Evolutionary conservation across 2,329 filamentous ascomycete species (phyloP), one percentile per base, ranked within the genome.

Genomic region (Pseudopyricularia javanii): DNA sequence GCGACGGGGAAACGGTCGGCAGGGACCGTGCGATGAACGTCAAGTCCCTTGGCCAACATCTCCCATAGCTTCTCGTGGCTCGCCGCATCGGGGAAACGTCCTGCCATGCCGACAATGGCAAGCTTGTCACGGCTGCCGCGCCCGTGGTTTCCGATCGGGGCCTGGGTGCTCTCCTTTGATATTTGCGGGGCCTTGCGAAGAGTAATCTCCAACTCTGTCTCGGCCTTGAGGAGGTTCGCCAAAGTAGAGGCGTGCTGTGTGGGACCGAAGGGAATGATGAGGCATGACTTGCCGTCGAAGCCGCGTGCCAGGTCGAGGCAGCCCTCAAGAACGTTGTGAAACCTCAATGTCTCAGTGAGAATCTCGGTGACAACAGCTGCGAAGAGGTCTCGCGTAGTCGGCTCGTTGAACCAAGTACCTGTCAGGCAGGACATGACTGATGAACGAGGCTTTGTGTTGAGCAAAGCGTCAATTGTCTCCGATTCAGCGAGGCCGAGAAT

Each of bases 91-190:
- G 86, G 86, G 65, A 88, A 90, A 50, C 86, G 78, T 50, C 86
- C 86, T 47, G 86, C 79, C 79, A 89, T 87, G 51, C 89, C 89
- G 33, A 95, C 85, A 56, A 95, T 90, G 54, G 89, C 89, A 56
- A 95, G 79, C 66, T 90, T 91, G 63, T 80, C 79, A 60, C 79
- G 68, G 14, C 70, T 70, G 8, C 57, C 63, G 14, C 68, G 64
- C 11, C 74, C 74, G 56, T 76, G 73, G 58, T 75, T 75, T 17
- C 73, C 73, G 26, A 75, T 68, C 15, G 58, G 62, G 9, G 66
- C 59, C 14, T 59, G 56, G 30, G 61, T 65, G 57, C 62, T 65
- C 59, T 66, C 64, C 22, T 64, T 62, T 15, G 67, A 59, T 35
- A 68, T 63, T 22, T 65, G 61, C 1, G 69, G 66, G 7, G 67